These are phyloP conservation scores for Massarina eburnea DNA, from an alignment of 2,329 filamentous ascomycete genomes.

Conservation along the genomic window DNA sequence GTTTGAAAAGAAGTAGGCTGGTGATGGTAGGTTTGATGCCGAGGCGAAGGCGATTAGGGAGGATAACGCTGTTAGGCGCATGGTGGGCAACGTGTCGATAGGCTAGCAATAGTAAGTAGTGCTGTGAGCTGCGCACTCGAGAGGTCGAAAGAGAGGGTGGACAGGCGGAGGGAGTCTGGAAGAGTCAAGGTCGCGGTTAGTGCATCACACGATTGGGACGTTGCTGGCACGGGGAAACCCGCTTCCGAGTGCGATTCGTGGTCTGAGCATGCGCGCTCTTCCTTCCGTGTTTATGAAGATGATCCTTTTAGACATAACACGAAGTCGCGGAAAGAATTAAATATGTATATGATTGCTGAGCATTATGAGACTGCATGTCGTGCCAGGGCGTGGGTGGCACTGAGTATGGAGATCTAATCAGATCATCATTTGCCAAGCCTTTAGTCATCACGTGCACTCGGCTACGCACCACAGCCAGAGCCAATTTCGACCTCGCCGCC, in stretches of 20 bases:
- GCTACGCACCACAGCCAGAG: slow-evolving; percentile 27
- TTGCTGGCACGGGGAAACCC: neutral
- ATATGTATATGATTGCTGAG: neutral
- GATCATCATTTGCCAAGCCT: slow-evolving; percentile 21
- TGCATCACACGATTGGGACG: slow-evolving; percentile 5
- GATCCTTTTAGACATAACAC: no score
- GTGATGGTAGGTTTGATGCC: slow-evolving; percentile 35
- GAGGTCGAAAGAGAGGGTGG: neutral
- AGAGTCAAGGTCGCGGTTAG: slow-evolving; percentile 1
- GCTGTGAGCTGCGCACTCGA: neutral
- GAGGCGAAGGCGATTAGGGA: slow-evolving; percentile 42
- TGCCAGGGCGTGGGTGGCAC: neutral
- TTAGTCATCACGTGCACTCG: slow-evolving; percentile 24
- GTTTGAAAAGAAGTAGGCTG: slow-evolving; percentile 52
- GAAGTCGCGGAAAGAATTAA: no score
- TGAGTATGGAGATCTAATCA: neutral
- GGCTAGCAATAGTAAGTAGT: neutral
- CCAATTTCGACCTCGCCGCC: slow-evolving; percentile 20
- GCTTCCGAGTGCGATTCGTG: neutral
- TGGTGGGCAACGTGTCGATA: slow-evolving; percentile 16
- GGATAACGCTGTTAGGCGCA: slow-evolving; percentile 27
- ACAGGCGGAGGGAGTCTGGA: neutral
- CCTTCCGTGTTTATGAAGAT: no score
- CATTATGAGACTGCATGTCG: no score
- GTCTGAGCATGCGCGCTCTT: neutral